Percentiles rank a stretch among this genome's conserved stretches.
These are phyloP conservation scores for Mangifera indica DNA, from an alignment of 345 rosid species.

Conservation along the genomic window DNA sequence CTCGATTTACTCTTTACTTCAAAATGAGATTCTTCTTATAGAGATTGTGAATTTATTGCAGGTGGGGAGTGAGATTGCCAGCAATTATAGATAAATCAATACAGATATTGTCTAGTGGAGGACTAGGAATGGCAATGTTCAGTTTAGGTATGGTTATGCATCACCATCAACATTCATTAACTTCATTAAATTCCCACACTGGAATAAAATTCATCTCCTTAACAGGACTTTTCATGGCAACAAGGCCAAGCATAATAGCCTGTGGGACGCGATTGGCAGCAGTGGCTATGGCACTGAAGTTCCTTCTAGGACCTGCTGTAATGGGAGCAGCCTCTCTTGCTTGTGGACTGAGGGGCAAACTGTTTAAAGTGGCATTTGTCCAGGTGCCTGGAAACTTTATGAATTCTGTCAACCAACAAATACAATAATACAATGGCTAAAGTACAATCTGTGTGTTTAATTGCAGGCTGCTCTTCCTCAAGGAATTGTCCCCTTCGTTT, in stretches of 20 bases:
- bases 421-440: neutral
- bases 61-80: conserved; percentile 70
- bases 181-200: neutral
- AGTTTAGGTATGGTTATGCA: conserved; percentile 62
- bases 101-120: conserved; percentile 67
- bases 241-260: conserved; percentile 61
- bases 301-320: conserved; percentile 62
- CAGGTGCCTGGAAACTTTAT: conserved; percentile 45
- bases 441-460: neutral
- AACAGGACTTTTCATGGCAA: conserved; percentile 87
- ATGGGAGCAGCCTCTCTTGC: conserved; percentile 64
- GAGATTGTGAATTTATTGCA: conserved; percentile 21
- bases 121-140: conserved; percentile 97
- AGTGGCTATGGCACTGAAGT: conserved; percentile 60
- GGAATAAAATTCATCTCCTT: neutral
- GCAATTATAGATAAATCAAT: conserved; percentile 63
- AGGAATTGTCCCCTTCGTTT: conserved; percentile 87
- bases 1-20: neutral
- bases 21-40: neutral
- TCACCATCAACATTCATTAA: neutral
- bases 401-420: neutral
- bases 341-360: conserved; percentile 42
- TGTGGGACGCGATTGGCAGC: conserved; percentile 59
- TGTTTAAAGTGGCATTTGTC: conserved; percentile 57
- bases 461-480: conserved; percentile 90